Conservation (phyloP, 345 rosid genomes). For the Brassica juncea region DNA sequence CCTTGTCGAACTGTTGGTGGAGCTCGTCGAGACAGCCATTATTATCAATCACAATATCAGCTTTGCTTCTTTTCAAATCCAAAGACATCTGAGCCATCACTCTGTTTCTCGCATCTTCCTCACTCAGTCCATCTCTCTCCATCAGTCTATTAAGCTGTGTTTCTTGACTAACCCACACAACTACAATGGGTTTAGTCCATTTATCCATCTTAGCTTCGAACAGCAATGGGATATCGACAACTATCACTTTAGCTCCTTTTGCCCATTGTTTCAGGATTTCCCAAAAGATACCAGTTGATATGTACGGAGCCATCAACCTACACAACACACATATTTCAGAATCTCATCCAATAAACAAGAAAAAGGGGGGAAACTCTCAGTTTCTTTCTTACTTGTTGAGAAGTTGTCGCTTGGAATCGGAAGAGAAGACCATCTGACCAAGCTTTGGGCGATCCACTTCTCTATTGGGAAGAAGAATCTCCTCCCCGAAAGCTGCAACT, state of each 20-base stretch:
- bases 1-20: constrained; percentile 56
- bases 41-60: constrained; percentile 46
- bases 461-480: constrained; percentile 57
- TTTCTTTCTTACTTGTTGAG: constrained; percentile 58
- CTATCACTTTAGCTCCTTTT: constrained; percentile 63
- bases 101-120: constrained; percentile 81
- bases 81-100: constrained; percentile 78
- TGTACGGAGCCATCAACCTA: constrained; percentile 78
- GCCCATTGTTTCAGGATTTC: constrained; percentile 73
- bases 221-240: constrained; percentile 75
- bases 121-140: constrained; percentile 61
- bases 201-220: constrained; percentile 78
- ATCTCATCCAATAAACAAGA: neutral
- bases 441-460: constrained; percentile 74
- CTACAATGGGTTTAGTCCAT: constrained; percentile 81
- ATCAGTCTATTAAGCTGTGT: constrained; percentile 72
- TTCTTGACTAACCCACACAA: constrained; percentile 63
- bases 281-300: constrained; percentile 67
- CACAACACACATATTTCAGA: neutral
- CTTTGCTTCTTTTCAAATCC: constrained; percentile 63
- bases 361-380: too few relatives aligned
- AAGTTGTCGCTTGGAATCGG: constrained; percentile 72
- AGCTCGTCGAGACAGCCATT: constrained; percentile 51
- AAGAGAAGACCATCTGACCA: constrained; percentile 83
- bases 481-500: constrained; percentile 63